Conservation (phyloP, 2,329 filamentous ascomycete species). For the Davidsoniella virescens region DNA sequence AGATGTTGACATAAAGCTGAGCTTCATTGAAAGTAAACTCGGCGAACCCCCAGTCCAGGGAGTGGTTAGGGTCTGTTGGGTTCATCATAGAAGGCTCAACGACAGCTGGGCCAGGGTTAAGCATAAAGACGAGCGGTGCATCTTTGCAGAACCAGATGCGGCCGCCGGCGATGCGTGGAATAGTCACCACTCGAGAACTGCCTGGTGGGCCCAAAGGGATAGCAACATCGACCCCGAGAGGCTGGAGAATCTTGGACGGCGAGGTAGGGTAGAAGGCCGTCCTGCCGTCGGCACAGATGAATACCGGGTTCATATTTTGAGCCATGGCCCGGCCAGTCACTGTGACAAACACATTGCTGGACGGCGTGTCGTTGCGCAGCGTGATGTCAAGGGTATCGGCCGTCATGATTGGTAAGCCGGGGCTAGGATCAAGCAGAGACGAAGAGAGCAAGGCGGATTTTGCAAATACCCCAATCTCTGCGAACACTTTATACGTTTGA, state of each 20-base stretch:
- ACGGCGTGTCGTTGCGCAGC: conserved; percentile 48
- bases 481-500: too few species aligned
- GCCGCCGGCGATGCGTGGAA: conserved; percentile 54
- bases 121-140: conserved; percentile 44
- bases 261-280: conserved; percentile 49
- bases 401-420: too few species aligned
- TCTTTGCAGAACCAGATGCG: conserved; percentile 56
- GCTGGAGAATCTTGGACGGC: conserved; percentile 32
- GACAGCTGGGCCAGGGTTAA: conserved; percentile 56
- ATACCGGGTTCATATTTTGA: conserved; percentile 40
- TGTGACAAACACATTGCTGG: conserved; percentile 45
- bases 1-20: conserved; percentile 53
- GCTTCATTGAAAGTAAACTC: conserved; percentile 50
- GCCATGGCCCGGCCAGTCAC: conserved; percentile 49
- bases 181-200: conserved; percentile 39
- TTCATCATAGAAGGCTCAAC: conserved; percentile 64
- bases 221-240: conserved; percentile 39
- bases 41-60: conserved; percentile 47
- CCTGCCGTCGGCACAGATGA: conserved; percentile 49
- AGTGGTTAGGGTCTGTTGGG: conserved; percentile 43
- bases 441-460: too few species aligned
- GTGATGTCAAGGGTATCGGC: conserved; percentile 23
- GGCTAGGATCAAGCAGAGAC: too few species aligned
- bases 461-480: too few species aligned
- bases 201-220: conserved; percentile 50